These are phyloP conservation scores for Apodospora peruviana DNA, from an alignment of 495 filamentous ascomycete species.

Conservation along the genomic window DNA sequence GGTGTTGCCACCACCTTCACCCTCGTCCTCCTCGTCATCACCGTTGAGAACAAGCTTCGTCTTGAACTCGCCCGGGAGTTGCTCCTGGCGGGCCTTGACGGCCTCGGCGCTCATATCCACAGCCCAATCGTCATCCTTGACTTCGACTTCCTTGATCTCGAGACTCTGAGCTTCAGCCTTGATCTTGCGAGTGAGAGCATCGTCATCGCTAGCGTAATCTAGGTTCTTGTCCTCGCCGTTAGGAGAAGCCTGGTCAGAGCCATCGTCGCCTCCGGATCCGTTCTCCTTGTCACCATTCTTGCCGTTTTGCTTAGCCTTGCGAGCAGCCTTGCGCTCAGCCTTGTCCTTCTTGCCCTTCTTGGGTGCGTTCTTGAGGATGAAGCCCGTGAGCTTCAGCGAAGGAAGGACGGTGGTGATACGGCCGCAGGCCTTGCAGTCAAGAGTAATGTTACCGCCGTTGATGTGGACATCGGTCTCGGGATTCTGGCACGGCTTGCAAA, in stretches of 20 bases:
- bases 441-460: constrained; percentile 81
- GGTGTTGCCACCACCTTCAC: constrained; percentile 67
- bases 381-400: constrained; percentile 92
- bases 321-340: constrained; percentile 80
- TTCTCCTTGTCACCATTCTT: constrained; percentile 58
- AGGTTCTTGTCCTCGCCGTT: constrained; percentile 63
- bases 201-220: constrained; percentile 78
- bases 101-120: constrained; percentile 93
- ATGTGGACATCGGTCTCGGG: constrained; percentile 93
- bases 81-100: constrained; percentile 86
- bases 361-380: constrained; percentile 92
- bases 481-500: constrained; percentile 99
- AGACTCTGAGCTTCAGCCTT: constrained; percentile 75
- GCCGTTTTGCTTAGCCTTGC: constrained; percentile 77
- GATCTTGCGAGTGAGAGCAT: constrained; percentile 86
- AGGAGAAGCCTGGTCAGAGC: constrained; percentile 64
- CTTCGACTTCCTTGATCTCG: constrained; percentile 47
- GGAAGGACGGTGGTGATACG: constrained; percentile 85
- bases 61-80: constrained; percentile 87
- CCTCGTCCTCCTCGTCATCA: constrained; percentile 78
- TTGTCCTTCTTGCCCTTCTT: constrained; percentile 93
- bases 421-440: constrained; percentile 98
- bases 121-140: constrained; percentile 86
- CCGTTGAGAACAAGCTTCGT: constrained; percentile 78
- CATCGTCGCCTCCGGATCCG: constrained; percentile 59